Evolutionary conservation across 495 filamentous ascomycete genomes (phyloP), one percentile per base, ranked within the genome.

Genomic region (Trichoderma orchidacearum): DNA sequence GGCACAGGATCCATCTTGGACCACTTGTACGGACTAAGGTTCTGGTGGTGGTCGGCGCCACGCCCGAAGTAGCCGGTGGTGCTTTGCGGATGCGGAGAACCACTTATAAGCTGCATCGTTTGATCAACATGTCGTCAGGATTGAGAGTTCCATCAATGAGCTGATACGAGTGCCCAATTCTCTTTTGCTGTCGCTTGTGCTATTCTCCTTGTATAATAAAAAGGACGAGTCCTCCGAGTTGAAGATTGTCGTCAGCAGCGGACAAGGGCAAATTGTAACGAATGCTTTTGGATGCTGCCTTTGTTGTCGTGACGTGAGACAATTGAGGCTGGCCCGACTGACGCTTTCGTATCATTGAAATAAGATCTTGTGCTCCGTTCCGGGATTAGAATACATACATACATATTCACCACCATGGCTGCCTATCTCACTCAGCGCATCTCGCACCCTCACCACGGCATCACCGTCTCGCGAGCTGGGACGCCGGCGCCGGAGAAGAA

Each of bases 351-450:
- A 9, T n/a, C 32, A 35, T n/a, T 15, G 5, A 35, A 35, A 8
- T n/a, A 15, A 3, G n/a, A 4, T 35, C 3, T n/a, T 35, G 2
- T 15, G n/a, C 11, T 12, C n/a, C 7, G n/a, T 11, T n/a, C n/a
- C n/a, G 12, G n/a, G 32, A 13, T 41, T 6, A 41, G 36, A 7
- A 9, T 48, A 25, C 21, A 28, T 27, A n/a, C 41, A 25, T 13
- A 25, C 3, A 36, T n/a, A 4, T 48, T 8, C 11, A 18, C n/a
- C 30, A 54, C 12, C 23, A 55, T 55, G 53, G 53, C 53, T 15
- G 30, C 53, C 53, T 55, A 55, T 35, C 29, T 55, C 30, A 34
- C 51, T 1, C 51, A 53, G 51, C 51, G 51, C 13, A 53, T 53
- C 18, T 17, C 29, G 3, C 50, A 52, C 29, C 50, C 51, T 34